phyloP scores from a whole-genome alignment of 129 eudicot species.

The Flaveria brownii region DNA sequence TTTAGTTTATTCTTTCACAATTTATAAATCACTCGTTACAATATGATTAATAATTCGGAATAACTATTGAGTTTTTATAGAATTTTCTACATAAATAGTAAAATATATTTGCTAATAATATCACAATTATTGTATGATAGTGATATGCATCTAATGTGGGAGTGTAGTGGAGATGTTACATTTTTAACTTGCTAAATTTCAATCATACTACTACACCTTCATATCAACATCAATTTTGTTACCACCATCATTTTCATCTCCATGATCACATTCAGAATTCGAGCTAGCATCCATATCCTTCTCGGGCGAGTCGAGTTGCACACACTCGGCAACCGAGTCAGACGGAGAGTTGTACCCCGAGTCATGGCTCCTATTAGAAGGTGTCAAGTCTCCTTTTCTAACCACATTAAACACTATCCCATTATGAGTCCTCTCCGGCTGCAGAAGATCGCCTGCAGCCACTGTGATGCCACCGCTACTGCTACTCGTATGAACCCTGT shows the following conservation, averaged over 20 bases:
- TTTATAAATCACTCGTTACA: too few species aligned
- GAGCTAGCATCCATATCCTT: conserved; percentile 72
- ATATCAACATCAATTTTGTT: conserved; percentile 4
- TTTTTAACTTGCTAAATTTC: too few species aligned
- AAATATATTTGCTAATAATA: too few species aligned
- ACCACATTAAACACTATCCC: conserved; percentile 89
- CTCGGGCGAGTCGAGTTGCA: conserved; percentile 68
- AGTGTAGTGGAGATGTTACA: too few species aligned
- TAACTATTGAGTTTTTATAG: too few species aligned
- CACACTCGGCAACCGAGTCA: conserved; percentile 65
- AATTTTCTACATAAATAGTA: too few species aligned
- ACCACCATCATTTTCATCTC: conserved; percentile 22
- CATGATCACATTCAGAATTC: conserved; percentile 44
- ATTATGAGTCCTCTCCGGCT: conserved; percentile 62
- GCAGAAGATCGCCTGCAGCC: conserved; percentile 77
- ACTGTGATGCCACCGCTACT: conserved; percentile 65
- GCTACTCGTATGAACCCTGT: conserved; percentile 27
- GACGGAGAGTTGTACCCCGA: conserved; percentile 52
- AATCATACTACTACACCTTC: conserved; percentile 1
- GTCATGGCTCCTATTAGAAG: conserved; percentile 61
- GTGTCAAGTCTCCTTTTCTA: conserved; percentile 62
- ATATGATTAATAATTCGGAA: too few species aligned
- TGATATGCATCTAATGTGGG: too few species aligned
- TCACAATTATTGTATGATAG: too few species aligned
- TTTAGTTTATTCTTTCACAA: too few species aligned